A percentile compares a stretch with the other conserved stretches of the same genome.
phyloP scores from a whole-genome alignment of 2,329 filamentous ascomycete genomes.

The Phyllosticta citriasiana region DNA sequence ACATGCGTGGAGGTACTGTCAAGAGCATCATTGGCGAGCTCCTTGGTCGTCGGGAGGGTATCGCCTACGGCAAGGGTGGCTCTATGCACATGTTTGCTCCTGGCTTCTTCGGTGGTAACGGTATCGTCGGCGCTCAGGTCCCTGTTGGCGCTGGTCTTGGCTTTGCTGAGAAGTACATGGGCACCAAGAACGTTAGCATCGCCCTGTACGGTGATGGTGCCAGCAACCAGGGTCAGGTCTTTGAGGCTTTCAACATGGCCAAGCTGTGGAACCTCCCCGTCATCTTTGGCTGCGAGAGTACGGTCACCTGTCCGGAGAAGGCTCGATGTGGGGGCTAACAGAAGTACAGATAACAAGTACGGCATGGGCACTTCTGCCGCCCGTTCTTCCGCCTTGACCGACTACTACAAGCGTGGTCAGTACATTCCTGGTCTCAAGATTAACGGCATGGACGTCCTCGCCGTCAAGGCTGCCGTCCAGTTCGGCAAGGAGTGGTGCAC shows the following conservation, averaged over 20 bases:
- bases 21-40: slow-evolving; percentile 94
- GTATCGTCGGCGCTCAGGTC: slow-evolving; percentile 97
- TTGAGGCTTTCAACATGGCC: slow-evolving; percentile 99
- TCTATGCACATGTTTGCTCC: slow-evolving; percentile 99
- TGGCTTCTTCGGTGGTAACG: slow-evolving; percentile 97
- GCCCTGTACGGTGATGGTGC: slow-evolving; percentile 96
- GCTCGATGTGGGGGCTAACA: slow-evolving; percentile 14
- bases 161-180: slow-evolving; percentile 92
- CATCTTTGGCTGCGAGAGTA: slow-evolving; percentile 97
- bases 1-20: slow-evolving; percentile 88
- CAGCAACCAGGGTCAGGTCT: slow-evolving; percentile 98
- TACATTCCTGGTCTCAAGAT: slow-evolving; percentile 99
- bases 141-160: slow-evolving; percentile 93
- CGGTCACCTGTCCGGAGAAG: slow-evolving; percentile 30
- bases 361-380: slow-evolving; percentile 97
- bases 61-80: slow-evolving; percentile 96
- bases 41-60: slow-evolving; percentile 88
- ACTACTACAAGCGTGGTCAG: slow-evolving; percentile 99
- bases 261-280: slow-evolving; percentile 96
- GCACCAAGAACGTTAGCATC: slow-evolving; percentile 75
- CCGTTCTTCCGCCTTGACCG: slow-evolving; percentile 88
- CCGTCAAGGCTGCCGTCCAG: slow-evolving; percentile 90
- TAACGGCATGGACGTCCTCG: slow-evolving; percentile 98
- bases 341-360: slow-evolving; percentile 90
- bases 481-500: slow-evolving; percentile 84